Percentiles rank a stretch among this genome's conserved stretches.
phyloP scores from a whole-genome alignment of 768 basidiomycete genomes.

The Phlebiopsis gigantea region DNA sequence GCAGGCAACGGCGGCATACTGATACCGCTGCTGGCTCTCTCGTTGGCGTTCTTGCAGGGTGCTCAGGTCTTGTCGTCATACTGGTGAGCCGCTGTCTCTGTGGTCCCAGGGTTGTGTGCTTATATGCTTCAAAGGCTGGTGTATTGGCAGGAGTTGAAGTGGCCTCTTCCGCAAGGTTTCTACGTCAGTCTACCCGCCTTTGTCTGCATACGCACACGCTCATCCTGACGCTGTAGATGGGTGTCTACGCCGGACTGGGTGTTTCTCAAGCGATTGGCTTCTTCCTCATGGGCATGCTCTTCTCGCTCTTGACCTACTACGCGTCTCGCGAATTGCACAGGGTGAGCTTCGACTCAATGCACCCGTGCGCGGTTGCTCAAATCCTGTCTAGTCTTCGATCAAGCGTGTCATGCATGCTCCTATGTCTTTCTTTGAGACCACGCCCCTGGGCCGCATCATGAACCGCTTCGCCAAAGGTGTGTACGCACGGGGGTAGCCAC shows the following conservation, averaged over 20 bases:
- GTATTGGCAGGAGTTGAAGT: conserved; percentile 77
- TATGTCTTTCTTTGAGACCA: conserved; percentile 89
- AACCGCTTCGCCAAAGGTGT: conserved; percentile 74
- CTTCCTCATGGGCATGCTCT: conserved; percentile 62
- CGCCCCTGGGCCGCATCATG: conserved; percentile 85
- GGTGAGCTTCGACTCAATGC: conserved; percentile 22
- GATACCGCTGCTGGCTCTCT: conserved; percentile 58
- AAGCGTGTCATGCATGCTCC: conserved; percentile 75
- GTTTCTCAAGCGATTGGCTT: conserved; percentile 60
- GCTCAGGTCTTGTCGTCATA: conserved; percentile 68
- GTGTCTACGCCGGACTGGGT: conserved; percentile 72
- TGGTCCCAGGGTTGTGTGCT: not conserved
- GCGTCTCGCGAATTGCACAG: conserved; percentile 68
- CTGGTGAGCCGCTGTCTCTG: conserved; percentile 42
- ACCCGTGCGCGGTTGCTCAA: not conserved
- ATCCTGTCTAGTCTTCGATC: conserved; percentile 30
- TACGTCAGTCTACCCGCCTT: conserved; percentile 46
- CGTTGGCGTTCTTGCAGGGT: conserved; percentile 63
- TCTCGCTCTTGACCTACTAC: conserved; percentile 69
- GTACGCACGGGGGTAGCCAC: conserved; percentile 29
- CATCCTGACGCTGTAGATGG: conserved; percentile 50
- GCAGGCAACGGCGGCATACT: conserved; percentile 66
- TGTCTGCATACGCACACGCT: not conserved
- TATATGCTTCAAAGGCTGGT: conserved; percentile 50
- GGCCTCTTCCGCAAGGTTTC: conserved; percentile 55